A percentile compares a stretch with the other conserved stretches of the same genome.
Evolutionary conservation across 2,329 filamentous ascomycete species (phyloP).

Genomic region (Rachicladosporium sp.): DNA sequence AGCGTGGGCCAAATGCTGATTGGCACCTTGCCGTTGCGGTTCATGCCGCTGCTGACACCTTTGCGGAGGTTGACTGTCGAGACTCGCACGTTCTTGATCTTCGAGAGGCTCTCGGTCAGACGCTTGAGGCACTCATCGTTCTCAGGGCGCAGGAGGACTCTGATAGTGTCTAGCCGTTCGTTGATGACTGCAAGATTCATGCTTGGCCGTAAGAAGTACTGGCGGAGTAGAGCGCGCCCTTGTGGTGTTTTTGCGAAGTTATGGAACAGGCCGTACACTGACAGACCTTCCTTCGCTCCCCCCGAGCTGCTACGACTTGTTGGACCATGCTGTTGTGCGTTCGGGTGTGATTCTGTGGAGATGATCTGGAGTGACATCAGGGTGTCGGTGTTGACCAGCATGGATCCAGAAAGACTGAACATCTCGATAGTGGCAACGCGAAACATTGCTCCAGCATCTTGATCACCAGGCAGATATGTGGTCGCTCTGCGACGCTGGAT

Average conservation of each 20-base stretch:
- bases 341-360: constrained; percentile 70
- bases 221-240: constrained; percentile 61
- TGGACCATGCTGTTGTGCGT: constrained; percentile 62
- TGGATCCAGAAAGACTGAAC: constrained; percentile 55
- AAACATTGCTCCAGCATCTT: constrained; percentile 42
- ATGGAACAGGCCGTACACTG: constrained; percentile 72
- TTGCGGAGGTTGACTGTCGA: constrained; percentile 61
- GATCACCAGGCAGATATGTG: constrained; percentile 50
- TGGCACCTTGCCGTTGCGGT: constrained; percentile 50
- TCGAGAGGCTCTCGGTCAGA: constrained; percentile 51
- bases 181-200: constrained; percentile 55
- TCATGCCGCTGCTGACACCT: constrained; percentile 51
- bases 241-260: constrained; percentile 64
- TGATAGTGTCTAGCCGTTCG: constrained; percentile 59
- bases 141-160: constrained; percentile 52
- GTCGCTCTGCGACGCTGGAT: constrained; percentile 56
- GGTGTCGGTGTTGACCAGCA: constrained; percentile 73
- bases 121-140: constrained; percentile 47
- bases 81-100: constrained; percentile 62
- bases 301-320: constrained; percentile 40
- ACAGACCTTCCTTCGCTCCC: constrained; percentile 67
- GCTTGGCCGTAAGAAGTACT: constrained; percentile 70
- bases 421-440: constrained; percentile 55
- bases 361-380: constrained; percentile 75
- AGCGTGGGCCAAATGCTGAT: constrained; percentile 53